A percentile compares a stretch with the other conserved stretches of the same genome.
Conservation (phyloP, 805 yeast genomes). For the Wickerhamomyces mucosus region DNA sequence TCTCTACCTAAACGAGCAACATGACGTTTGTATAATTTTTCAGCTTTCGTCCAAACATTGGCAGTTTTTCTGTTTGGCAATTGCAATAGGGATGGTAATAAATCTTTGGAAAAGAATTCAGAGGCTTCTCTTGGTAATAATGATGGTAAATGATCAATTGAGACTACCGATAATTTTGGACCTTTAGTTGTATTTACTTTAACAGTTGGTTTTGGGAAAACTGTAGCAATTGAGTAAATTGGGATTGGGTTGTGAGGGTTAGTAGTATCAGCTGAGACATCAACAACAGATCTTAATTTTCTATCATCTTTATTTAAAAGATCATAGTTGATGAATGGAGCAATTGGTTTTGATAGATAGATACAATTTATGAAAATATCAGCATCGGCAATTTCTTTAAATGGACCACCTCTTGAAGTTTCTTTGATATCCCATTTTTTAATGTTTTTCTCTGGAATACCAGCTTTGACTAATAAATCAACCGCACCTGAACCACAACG, state of each 20-base stretch:
- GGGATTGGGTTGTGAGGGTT: slow-evolving; percentile 98
- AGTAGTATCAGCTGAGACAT: slow-evolving; percentile 97
- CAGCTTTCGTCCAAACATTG: slow-evolving; percentile 90
- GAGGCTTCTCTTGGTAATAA: slow-evolving; percentile 96
- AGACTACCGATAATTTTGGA: slow-evolving; percentile 82
- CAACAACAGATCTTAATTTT: slow-evolving; percentile 85
- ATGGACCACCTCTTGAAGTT: slow-evolving; percentile 96
- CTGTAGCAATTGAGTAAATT: slow-evolving; percentile 83
- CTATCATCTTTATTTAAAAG: slow-evolving; percentile 58
- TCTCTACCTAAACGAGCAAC: slow-evolving; percentile 57
- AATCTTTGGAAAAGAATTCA: slow-evolving; percentile 79
- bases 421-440: slow-evolving; percentile 95
- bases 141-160: slow-evolving; percentile 95
- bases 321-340: slow-evolving; percentile 77
- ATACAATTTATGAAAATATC: slow-evolving; percentile 96
- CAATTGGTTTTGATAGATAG: slow-evolving; percentile 84
- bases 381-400: slow-evolving; percentile 75
- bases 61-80: slow-evolving; percentile 75
- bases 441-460: slow-evolving; percentile 79
- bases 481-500: slow-evolving; percentile 98
- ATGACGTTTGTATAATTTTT: slow-evolving; percentile 73
- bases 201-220: slow-evolving; percentile 86
- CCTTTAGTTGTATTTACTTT: slow-evolving; percentile 69
- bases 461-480: slow-evolving; percentile 70
- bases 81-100: slow-evolving; percentile 81